Evolutionary conservation across 495 filamentous ascomycete genomes (phyloP).

Genomic region (Haplographium delicatum): DNA sequence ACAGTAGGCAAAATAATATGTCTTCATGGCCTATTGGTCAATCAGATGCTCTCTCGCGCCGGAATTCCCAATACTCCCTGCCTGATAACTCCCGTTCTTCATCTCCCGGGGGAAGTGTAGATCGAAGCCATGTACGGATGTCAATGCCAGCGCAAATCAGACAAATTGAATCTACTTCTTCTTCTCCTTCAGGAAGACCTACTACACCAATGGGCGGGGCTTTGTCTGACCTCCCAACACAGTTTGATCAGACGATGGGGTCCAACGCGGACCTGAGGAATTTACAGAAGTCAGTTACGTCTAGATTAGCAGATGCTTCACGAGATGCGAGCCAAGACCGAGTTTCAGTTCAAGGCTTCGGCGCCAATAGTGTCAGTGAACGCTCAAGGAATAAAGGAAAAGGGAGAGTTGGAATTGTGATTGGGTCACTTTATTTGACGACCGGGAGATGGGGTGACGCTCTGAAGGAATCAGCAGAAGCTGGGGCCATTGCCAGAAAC

Average conservation of each 20-base stretch:
- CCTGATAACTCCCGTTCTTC: slow-evolving; percentile 38
- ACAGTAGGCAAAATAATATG: slow-evolving; percentile 30
- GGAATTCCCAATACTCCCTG: slow-evolving; percentile 50
- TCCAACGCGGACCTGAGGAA: slow-evolving; percentile 24
- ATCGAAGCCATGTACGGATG: slow-evolving; percentile 59
- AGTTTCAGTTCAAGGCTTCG: slow-evolving; percentile 79
- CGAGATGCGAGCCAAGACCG: slow-evolving; percentile 63
- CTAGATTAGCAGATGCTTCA: slow-evolving; percentile 23
- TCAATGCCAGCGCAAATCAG: slow-evolving; percentile 67
- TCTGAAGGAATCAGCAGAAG: slow-evolving; percentile 76
- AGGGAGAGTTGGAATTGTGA: slow-evolving; percentile 70
- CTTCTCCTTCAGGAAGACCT: slow-evolving; percentile 32
- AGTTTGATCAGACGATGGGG: slow-evolving; percentile 66
- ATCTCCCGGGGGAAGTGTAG: slow-evolving; percentile 41
- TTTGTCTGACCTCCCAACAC: slow-evolving; percentile 48
- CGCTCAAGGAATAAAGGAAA: slow-evolving; percentile 77
- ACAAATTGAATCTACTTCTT: slow-evolving; percentile 25
- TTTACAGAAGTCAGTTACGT: slow-evolving; percentile 32
- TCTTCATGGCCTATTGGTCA: slow-evolving; percentile 32
- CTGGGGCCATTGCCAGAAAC: slow-evolving; percentile 67
- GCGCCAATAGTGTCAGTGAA: slow-evolving; percentile 65
- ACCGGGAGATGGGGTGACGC: slow-evolving; percentile 89
- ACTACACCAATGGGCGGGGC: slow-evolving; percentile 39
- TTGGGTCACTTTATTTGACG: slow-evolving; percentile 82
- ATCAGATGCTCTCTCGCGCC: slow-evolving; percentile 32